phyloP scores from a whole-genome alignment of 2,329 filamentous ascomycete genomes.

The Aspergillus quadricinctus region DNA sequence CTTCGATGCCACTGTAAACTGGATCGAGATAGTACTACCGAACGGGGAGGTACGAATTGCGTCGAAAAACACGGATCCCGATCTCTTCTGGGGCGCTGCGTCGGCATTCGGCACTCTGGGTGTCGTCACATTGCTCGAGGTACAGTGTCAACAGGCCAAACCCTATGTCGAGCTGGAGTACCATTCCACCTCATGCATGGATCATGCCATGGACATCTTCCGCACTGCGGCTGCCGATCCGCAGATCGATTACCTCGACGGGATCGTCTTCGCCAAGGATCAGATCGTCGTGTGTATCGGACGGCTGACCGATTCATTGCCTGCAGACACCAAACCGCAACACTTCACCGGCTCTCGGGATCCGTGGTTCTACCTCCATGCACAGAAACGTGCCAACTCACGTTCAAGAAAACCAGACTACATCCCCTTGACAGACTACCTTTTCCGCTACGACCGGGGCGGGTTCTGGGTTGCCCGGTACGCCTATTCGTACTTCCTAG shows the following conservation, averaged over 20 bases:
- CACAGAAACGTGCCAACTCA: slow-evolving; percentile 41
- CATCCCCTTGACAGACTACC: slow-evolving; percentile 32
- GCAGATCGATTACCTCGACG: slow-evolving; percentile 63
- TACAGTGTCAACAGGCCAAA: slow-evolving; percentile 51
- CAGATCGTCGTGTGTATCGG: slow-evolving; percentile 60
- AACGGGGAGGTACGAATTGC: slow-evolving; percentile 53
- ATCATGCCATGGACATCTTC: slow-evolving; percentile 48
- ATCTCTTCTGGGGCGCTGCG: slow-evolving; percentile 57
- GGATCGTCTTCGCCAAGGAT: slow-evolving; percentile 57
- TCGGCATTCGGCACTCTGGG: slow-evolving; percentile 59
- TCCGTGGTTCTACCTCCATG: slow-evolving; percentile 72
- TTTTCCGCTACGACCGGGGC: slow-evolving; percentile 53
- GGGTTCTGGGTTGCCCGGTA: slow-evolving; percentile 61
- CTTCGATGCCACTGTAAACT: slow-evolving; percentile 60
- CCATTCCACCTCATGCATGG: slow-evolving; percentile 48
- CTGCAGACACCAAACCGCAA: slow-evolving; percentile 26
- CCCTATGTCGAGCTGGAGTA: slow-evolving; percentile 61
- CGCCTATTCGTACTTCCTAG: slow-evolving; percentile 57
- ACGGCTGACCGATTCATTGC: slow-evolving; percentile 48
- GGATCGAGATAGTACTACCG: slow-evolving; percentile 60
- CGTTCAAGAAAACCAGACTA: slow-evolving; percentile 57
- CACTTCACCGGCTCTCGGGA: slow-evolving; percentile 58
- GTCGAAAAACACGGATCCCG: slow-evolving; percentile 44
- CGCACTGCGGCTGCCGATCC: slow-evolving; percentile 40
- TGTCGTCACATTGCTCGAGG: slow-evolving; percentile 57